Percentiles rank a stretch among this genome's conserved stretches.
phyloP scores from a whole-genome alignment of 2,329 filamentous ascomycete genomes.

The Clarireedia homoeocarpa region DNA sequence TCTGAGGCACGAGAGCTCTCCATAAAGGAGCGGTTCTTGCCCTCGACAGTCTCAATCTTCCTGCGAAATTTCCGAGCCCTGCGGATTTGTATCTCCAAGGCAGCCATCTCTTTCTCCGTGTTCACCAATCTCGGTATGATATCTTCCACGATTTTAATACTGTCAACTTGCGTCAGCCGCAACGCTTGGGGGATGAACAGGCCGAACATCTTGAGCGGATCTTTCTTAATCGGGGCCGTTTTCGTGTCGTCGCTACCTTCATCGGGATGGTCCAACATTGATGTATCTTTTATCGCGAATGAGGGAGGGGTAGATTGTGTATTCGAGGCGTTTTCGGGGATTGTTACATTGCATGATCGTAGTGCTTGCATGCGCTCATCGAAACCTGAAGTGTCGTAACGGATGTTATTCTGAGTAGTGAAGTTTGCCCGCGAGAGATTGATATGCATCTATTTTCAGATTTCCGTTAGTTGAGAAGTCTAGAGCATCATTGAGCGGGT shows the following conservation, averaged over 20 bases:
- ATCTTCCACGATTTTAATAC: conserved; percentile 47
- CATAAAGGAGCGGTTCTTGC: not conserved
- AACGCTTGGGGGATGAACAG: conserved; percentile 41
- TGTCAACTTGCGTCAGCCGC: conserved; percentile 50
- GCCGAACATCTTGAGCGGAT: conserved; percentile 53
- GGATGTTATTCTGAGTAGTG: conserved; percentile 50
- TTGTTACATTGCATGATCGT: conserved; percentile 35
- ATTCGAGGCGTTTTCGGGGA: conserved; percentile 8
- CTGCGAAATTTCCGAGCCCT: conserved; percentile 37
- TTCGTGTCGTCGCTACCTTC: conserved; percentile 3
- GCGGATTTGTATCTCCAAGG: conserved; percentile 62
- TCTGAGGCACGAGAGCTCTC: not conserved
- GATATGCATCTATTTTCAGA: conserved; percentile 18
- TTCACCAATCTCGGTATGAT: conserved; percentile 50
- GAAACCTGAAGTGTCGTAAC: conserved; percentile 64
- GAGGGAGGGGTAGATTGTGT: conserved; percentile 26
- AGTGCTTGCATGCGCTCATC: conserved; percentile 65
- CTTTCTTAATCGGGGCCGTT: conserved; percentile 21
- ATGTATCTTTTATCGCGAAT: not conserved
- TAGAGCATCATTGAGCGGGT: not conserved
- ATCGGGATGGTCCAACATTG: not conserved
- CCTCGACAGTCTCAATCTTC: conserved; percentile 1
- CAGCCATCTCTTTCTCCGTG: conserved; percentile 52
- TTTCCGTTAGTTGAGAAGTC: not conserved
- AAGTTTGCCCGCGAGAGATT: conserved; percentile 68